A percentile compares a stretch with the other conserved stretches of the same genome.
These are phyloP conservation scores for Plasmodium fragile DNA, from an alignment of 169 alveolate genomes.

Conservation along the genomic window DNA sequence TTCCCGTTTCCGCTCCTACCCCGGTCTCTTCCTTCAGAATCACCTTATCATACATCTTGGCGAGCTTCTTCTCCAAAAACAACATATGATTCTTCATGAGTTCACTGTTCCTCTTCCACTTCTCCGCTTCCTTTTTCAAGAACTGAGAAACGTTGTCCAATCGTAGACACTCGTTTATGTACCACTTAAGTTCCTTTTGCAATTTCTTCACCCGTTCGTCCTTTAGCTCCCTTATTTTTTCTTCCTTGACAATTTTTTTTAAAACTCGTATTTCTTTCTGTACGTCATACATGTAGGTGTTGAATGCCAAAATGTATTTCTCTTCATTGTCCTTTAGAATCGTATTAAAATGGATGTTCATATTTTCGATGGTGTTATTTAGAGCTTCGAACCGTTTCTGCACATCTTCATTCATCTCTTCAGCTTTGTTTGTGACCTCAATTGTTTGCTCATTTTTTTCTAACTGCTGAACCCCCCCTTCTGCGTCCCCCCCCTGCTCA, in stretches of 20 bases:
- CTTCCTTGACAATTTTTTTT: constrained; percentile 59
- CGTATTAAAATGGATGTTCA: constrained; percentile 45
- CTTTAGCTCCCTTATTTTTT: constrained; percentile 64
- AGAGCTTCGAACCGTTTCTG: constrained; percentile 54
- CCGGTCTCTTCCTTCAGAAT: constrained; percentile 22
- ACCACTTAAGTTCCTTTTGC: constrained; percentile 72
- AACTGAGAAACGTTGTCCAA: constrained; percentile 56
- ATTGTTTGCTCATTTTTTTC: constrained; percentile 3
- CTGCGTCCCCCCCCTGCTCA: not conserved
- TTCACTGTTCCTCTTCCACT: constrained; percentile 74
- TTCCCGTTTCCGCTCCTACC: constrained; percentile 9
- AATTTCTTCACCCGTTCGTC: constrained; percentile 57
- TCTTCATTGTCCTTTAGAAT: constrained; percentile 65
- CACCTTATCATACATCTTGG: constrained; percentile 37
- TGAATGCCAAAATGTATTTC: constrained; percentile 68
- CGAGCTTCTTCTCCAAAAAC: constrained; percentile 48
- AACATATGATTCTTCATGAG: constrained; percentile 71
- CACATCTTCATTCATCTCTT: constrained; percentile 14
- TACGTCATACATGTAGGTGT: constrained; percentile 73
- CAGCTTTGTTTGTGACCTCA: not conserved
- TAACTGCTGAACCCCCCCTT: not conserved
- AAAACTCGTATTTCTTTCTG: constrained; percentile 61
- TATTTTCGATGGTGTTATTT: constrained; percentile 56
- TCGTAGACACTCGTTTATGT: constrained; percentile 64
- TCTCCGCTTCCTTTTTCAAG: constrained; percentile 74